These are phyloP conservation scores for Olyra latifolia DNA, from an alignment of 176 grass and related monocot genomes.

Conservation along the genomic window DNA sequence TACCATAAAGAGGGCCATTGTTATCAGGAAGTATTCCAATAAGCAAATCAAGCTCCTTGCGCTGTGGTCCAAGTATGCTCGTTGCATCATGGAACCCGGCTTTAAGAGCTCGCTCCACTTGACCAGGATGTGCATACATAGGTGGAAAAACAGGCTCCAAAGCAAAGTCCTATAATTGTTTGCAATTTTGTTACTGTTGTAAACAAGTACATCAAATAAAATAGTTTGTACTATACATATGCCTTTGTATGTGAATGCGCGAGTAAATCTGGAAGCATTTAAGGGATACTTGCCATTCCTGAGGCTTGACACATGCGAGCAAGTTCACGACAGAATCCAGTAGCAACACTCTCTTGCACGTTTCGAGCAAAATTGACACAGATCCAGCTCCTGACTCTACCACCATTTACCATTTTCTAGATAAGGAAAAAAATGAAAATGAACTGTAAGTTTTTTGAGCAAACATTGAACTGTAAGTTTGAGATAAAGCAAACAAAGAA, in stretches of 20 bases:
- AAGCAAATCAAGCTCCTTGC: constrained; percentile 69
- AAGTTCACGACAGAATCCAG: constrained; percentile 71
- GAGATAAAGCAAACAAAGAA: not conserved
- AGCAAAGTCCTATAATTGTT: constrained; percentile 57
- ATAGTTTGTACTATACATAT: not conserved
- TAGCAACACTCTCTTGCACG: constrained; percentile 59
- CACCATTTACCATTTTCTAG: constrained; percentile 94
- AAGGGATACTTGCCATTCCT: constrained; percentile 68
- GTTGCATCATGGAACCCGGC: constrained; percentile 62
- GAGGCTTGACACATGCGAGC: constrained; percentile 87
- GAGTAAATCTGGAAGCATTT: not conserved
- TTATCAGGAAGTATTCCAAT: constrained; percentile 89
- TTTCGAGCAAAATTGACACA: constrained; percentile 84
- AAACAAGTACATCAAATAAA: constrained; percentile 8
- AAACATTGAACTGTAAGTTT: too few species aligned
- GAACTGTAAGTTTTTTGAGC: constrained; percentile 1
- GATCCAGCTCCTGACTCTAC: constrained; percentile 71
- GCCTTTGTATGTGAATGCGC: not conserved
- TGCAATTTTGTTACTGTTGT: constrained; percentile 11
- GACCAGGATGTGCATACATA: constrained; percentile 53
- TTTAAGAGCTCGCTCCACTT: constrained; percentile 61
- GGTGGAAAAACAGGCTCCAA: constrained; percentile 70
- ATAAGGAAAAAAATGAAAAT: constrained; percentile 13
- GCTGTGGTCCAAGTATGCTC: constrained; percentile 58
- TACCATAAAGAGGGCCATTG: constrained; percentile 94